Base-by-base conservation (phyloP, 352 stramenopile genomes). In the Phytophthora aleatoria region DNA sequence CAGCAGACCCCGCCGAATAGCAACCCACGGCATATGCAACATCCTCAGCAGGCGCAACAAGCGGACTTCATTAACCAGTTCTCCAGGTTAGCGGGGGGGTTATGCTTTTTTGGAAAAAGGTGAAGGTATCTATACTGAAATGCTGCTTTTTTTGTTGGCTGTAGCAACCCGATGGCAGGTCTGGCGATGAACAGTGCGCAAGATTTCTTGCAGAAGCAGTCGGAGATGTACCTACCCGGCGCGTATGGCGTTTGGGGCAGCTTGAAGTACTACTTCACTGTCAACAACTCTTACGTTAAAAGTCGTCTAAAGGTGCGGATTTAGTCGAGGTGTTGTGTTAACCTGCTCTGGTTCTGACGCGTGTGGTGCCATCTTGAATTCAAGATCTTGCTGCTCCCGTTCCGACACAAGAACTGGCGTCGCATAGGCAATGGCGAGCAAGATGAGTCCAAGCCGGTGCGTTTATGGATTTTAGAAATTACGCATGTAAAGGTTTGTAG, bases 251-350 rank as follows among this genome's bases (percentile, higher is more conserved):
- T 92, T 33, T 91, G 87, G 77, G 85, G 85, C 9, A 92, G 74
- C 45, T 72, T 94, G 53, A 96, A 96, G 73, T 94, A 94, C 66
- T 96, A 95, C 49, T 96, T 96, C 58, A 94, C 82, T 48, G 88
- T 96, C 56, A 92, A 95, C 73, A 97, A 96, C 74, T 90, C 76
- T 63, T 97, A 96, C 64, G 88, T 97, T 30, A 88, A 90, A 50
- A 94, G 82, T 57, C 85, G 86, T 31, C 75, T 96, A 31, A 96
- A 94, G 77, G 87, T 95, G 57, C 6, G 44, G 30, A 54, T 44
- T 9, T 2, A 44, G 12, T 47, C 42, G 39, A 39, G 24, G 24
- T 61, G 2, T 5, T 39, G 31, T 16, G 28, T 48, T 31, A 11
- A 1, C 8, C 5, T 33, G 10, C 5, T 27, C 39, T 39, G 27